Evolutionary conservation across 305 asterid genomes (phyloP), one percentile per base, ranked within the genome.

Genomic region (Ilex paraguariensis): DNA sequence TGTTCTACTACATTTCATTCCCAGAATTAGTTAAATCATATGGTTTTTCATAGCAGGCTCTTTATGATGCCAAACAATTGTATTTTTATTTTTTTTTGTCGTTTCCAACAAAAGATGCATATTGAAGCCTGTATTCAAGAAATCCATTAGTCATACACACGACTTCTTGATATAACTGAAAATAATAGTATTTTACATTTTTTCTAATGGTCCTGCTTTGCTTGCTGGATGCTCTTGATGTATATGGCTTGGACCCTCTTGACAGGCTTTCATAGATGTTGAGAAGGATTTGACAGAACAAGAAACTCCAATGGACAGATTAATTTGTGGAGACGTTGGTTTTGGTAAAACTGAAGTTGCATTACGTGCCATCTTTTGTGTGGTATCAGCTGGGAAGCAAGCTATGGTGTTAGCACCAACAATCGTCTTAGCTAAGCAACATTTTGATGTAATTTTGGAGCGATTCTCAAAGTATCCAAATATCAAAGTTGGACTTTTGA

Each of bases 331-430:
- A 69, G 97, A 92, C 79, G 98, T 90, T 58, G 98, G 98, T 68
- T 90, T 92, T 70, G 98, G 98, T 68, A 92, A 92, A 80, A 92
- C 97, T 56, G 98, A 92, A 83, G 98, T 92, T 72, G 97, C 98
- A 58, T 63, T 89, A 46, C 98, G 96, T 73, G 98, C 97, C 73
- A 85, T 92, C 82, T 85, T 76, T 82, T 87, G 93, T 76, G 98
- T 90, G 73, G 86, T 92, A 66, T 79, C 95, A 59, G 76, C 96
- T 69, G 90, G 95, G 56, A 90, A 84, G 85, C 98, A 92, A 67
- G 91, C 96, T 60, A 90, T 92, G 98, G 83, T 92, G 68, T 85
- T 92, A 74, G 93, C 97, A 39, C 98, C 97, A 4, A 92, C 98
- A 32, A 90, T 87, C 56, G 97, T 92, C 62, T 81, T 92, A 71